A percentile compares a stretch with the other conserved stretches of the same genome.
These are phyloP conservation scores for Cadophora gregata DNA, from an alignment of 2,329 filamentous ascomycete species.

Conservation along the genomic window DNA sequence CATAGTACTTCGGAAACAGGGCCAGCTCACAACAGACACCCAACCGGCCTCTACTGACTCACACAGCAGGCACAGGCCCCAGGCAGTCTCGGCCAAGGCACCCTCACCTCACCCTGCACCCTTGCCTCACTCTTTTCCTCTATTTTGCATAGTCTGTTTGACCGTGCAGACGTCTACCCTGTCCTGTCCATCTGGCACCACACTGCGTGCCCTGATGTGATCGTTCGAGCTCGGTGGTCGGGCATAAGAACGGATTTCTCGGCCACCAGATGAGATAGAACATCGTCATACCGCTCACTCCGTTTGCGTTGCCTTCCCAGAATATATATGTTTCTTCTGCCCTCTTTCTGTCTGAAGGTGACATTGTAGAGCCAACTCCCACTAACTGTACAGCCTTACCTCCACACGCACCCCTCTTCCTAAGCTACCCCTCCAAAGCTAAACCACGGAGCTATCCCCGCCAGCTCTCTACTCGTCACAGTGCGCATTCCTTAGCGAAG, in stretches of 20 bases:
- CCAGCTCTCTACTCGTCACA: not conserved
- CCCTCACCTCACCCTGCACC: not conserved
- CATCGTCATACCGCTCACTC: conserved; percentile 12
- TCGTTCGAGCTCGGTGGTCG: conserved; percentile 1
- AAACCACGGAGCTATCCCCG: not conserved
- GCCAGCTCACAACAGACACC: not conserved
- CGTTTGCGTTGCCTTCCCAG: not conserved
- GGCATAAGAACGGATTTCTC: conserved; percentile 6
- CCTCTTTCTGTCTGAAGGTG: not conserved
- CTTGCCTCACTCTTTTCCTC: not conserved
- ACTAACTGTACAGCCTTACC: not conserved
- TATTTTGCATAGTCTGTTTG: conserved; percentile 1
- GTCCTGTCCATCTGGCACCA: not conserved
- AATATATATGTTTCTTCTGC: not conserved
- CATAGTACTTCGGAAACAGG: not conserved
- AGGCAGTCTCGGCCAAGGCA: not conserved
- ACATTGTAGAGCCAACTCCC: not conserved
- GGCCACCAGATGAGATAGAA: not conserved
- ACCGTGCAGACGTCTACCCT: not conserved
- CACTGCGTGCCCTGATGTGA: not conserved
- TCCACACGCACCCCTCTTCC: not conserved
- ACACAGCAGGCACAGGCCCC: not conserved
- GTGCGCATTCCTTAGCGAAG: not conserved
- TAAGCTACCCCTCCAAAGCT: not conserved
- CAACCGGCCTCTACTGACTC: not conserved